phyloP scores from a whole-genome alignment of 2,329 filamentous ascomycete species.

The Sphaerostilbella broomeana region DNA sequence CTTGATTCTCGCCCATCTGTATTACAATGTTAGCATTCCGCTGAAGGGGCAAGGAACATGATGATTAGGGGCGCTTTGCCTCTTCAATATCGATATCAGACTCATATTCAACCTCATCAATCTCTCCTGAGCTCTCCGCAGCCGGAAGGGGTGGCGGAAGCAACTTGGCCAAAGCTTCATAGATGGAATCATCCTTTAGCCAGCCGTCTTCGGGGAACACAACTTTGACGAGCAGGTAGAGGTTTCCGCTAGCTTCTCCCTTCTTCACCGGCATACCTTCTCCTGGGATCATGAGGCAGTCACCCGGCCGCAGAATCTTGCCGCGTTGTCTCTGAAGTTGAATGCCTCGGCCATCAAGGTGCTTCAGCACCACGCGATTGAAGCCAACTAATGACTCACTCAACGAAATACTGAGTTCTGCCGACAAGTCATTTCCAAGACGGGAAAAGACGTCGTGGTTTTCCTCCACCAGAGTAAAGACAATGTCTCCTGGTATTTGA shows the following conservation, averaged over 20 bases:
- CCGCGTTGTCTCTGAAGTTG: slow-evolving; percentile 72
- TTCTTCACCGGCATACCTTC: slow-evolving; percentile 95
- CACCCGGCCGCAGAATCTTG: slow-evolving; percentile 73
- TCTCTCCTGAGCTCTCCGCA: slow-evolving; percentile 63
- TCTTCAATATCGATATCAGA: slow-evolving; percentile 77
- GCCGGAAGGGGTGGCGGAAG: slow-evolving; percentile 58
- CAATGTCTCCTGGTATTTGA: slow-evolving; percentile 83
- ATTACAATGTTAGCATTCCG: slow-evolving; percentile 17
- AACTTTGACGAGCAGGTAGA: slow-evolving; percentile 81
- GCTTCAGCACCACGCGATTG: slow-evolving; percentile 80
- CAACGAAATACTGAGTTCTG: slow-evolving; percentile 73
- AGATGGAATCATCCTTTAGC: slow-evolving; percentile 63
- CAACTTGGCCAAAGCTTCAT: slow-evolving; percentile 66
- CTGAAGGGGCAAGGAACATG: neutral
- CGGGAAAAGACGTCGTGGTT: slow-evolving; percentile 77
- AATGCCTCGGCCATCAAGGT: slow-evolving; percentile 90
- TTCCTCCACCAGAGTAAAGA: slow-evolving; percentile 80
- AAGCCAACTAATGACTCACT: slow-evolving; percentile 84
- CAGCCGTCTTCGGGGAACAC: slow-evolving; percentile 85
- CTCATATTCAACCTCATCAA: slow-evolving; percentile 85
- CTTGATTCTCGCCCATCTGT: slow-evolving; percentile 65
- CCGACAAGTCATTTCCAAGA: slow-evolving; percentile 75
- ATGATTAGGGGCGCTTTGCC: slow-evolving; percentile 35
- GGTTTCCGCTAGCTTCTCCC: slow-evolving; percentile 74
- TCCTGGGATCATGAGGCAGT: slow-evolving; percentile 76